phyloP scores from a whole-genome alignment of 2,329 filamentous ascomycete species.

The Alternaria triticimaculans region DNA sequence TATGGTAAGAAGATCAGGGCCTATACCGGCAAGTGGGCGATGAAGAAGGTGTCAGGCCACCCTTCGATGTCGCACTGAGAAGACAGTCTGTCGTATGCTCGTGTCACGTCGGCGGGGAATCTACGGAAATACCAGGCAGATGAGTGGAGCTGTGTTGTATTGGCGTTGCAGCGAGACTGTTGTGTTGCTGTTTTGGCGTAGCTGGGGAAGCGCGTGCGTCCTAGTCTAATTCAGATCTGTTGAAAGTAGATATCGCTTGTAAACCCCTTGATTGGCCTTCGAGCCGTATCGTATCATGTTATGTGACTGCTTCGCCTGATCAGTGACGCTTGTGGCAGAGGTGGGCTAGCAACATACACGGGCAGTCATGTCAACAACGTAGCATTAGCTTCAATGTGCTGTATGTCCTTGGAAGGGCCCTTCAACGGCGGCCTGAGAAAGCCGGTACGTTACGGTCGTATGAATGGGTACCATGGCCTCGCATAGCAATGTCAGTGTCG shows the following conservation, averaged over 20 bases:
- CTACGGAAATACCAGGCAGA: background rate
- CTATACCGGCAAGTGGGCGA: slow-evolving; percentile 40
- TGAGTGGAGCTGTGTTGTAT: background rate
- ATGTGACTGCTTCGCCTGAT: background rate
- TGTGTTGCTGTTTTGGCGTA: background rate
- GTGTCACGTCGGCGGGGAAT: background rate
- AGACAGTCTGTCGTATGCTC: background rate
- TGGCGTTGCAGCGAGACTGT: background rate
- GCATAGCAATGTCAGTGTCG: background rate
- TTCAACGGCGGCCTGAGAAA: background rate
- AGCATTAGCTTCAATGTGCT: background rate
- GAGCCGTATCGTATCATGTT: background rate
- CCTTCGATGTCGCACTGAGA: slow-evolving; percentile 20
- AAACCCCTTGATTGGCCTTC: background rate
- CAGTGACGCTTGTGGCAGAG: background rate
- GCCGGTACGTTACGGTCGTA: background rate
- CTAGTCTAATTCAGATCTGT: background rate
- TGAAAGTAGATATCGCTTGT: background rate
- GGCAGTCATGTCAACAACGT: background rate
- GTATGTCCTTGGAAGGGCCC: background rate
- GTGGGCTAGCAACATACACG: background rate
- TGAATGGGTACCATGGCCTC: background rate
- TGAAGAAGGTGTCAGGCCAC: slow-evolving; percentile 13
- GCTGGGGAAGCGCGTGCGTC: background rate
- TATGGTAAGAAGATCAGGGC: slow-evolving; percentile 42